Conservation (phyloP, 495 filamentous ascomycete species). For the Aspergillus funiculosus region DNA sequence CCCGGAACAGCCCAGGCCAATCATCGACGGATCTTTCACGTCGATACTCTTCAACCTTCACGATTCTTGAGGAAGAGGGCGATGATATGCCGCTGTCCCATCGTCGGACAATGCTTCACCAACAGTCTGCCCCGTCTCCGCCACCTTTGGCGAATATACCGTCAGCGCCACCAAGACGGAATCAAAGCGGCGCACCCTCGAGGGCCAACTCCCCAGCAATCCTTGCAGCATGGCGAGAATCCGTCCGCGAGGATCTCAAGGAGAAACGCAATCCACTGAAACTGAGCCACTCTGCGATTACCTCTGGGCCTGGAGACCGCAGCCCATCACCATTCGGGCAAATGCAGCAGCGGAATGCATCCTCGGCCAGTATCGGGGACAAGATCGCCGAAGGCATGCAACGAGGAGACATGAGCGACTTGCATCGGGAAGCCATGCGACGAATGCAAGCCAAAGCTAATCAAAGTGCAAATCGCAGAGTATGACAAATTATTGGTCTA, state of each 20-base stretch:
- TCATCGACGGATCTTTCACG: slow-evolving; percentile 19
- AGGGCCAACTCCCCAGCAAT: slow-evolving; percentile 49
- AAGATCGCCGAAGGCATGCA: slow-evolving; percentile 71
- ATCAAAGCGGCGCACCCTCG: slow-evolving; percentile 20
- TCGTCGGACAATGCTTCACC: slow-evolving; percentile 51
- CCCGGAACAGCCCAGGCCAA: slow-evolving; percentile 28
- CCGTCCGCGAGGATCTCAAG: slow-evolving; percentile 57
- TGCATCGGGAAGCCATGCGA: slow-evolving; percentile 76
- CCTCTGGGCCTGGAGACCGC: slow-evolving; percentile 9
- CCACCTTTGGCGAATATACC: slow-evolving; percentile 17
- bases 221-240: slow-evolving; percentile 72
- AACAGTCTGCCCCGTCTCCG: slow-evolving; percentile 22
- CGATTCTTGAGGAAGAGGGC: slow-evolving; percentile 32
- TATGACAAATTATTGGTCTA: slow-evolving; percentile 11
- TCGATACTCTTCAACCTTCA: slow-evolving; percentile 12
- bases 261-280: slow-evolving; percentile 37
- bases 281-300: slow-evolving; percentile 8
- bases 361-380: slow-evolving; percentile 36
- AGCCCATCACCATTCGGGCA: slow-evolving; percentile 26
- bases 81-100: slow-evolving; percentile 74
- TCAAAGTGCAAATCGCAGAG: slow-evolving; percentile 23
- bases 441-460: slow-evolving; percentile 74
- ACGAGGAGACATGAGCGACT: slow-evolving; percentile 64
- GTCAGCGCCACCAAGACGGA: slow-evolving; percentile 18
- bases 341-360: slow-evolving; percentile 30